phyloP scores from a whole-genome alignment of 2,329 filamentous ascomycete genomes.

The Botryosphaeria dothidea region DNA sequence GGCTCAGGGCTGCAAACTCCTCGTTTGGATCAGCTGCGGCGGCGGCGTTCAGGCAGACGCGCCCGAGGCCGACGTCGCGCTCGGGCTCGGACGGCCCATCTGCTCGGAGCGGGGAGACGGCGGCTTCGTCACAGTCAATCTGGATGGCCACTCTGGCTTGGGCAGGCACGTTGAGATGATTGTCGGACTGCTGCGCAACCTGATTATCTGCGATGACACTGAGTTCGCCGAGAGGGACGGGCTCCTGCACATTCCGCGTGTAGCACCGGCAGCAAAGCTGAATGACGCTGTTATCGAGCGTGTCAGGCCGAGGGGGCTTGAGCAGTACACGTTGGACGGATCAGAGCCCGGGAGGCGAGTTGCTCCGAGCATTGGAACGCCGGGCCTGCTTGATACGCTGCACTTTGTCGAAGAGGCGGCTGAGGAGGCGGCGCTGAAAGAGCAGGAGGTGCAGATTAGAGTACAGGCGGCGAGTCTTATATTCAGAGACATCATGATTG shows the following conservation, averaged over 20 bases:
- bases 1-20: too few species aligned
- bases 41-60: too few species aligned
- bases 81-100: too few species aligned
- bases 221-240: background rate
- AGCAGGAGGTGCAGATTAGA: conserved; percentile 31
- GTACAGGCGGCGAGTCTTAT: conserved; percentile 12
- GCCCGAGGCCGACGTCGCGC: too few species aligned
- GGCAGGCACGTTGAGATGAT: background rate
- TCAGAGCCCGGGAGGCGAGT: background rate
- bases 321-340: background rate
- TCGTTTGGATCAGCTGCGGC: too few species aligned
- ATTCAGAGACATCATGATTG: conserved; percentile 19
- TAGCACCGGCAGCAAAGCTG: background rate
- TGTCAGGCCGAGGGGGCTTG: background rate
- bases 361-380: background rate
- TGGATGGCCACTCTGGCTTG: background rate
- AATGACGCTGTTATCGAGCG: background rate
- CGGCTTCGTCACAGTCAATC: too few species aligned
- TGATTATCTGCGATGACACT: background rate
- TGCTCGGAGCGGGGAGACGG: too few species aligned
- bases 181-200: background rate
- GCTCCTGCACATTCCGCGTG: background rate
- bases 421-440: conserved; percentile 22
- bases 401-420: background rate
- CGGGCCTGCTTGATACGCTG: background rate